phyloP scores from a whole-genome alignment of 2,329 filamentous ascomycete genomes.

The Talaromyces sp. region DNA sequence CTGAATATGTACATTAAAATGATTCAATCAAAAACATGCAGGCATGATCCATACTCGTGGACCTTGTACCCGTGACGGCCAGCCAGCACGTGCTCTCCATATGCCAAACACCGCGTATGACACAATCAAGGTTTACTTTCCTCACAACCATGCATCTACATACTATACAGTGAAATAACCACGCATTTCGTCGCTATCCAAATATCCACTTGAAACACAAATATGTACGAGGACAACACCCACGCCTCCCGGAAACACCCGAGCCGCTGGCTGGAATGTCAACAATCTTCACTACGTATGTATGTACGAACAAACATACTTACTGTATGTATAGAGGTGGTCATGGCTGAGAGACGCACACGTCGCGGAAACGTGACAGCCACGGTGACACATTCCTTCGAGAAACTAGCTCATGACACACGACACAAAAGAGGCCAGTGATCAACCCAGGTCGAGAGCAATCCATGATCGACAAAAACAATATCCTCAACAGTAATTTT shows the following conservation, averaged over 20 bases:
- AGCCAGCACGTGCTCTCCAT: neutral
- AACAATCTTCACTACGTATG: neutral
- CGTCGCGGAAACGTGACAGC: neutral
- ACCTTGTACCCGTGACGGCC: neutral
- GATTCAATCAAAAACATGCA: neutral
- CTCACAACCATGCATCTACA: neutral
- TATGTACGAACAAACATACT: neutral
- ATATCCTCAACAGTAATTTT: neutral
- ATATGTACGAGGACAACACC: neutral
- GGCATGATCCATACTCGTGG: neutral
- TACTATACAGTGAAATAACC: neutral
- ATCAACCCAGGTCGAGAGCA: neutral
- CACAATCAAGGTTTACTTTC: neutral
- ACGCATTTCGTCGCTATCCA: neutral
- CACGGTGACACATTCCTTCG: neutral
- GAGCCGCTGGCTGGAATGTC: neutral
- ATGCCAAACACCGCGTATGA: neutral
- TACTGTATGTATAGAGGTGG: neutral
- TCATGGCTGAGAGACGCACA: neutral
- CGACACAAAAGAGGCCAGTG: neutral
- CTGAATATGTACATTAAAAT: neutral
- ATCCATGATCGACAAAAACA: neutral
- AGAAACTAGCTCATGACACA: neutral
- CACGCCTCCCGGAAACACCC: neutral
- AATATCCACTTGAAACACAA: neutral